Evolutionary conservation across 2,329 filamentous ascomycete genomes (phyloP).

Genomic region (Thielaviopsis euricoi): DNA sequence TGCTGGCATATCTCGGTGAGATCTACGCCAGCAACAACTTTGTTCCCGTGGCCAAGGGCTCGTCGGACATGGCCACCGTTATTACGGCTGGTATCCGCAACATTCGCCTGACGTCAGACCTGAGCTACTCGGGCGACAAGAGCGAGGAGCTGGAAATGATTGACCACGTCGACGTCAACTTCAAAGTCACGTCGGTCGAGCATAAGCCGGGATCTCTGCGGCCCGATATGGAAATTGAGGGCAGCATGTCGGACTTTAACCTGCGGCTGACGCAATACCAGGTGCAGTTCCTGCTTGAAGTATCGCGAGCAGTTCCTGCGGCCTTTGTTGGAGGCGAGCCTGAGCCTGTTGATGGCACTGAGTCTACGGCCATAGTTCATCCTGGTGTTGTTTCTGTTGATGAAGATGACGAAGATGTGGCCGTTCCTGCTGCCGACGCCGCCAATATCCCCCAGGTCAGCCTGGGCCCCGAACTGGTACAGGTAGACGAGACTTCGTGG

Average conservation of each 20-base stretch:
- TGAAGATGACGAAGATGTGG: neutral
- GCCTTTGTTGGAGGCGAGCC: conserved; percentile 45
- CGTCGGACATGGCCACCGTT: conserved; percentile 68
- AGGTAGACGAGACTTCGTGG: conserved; percentile 56
- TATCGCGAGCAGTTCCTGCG: conserved; percentile 73
- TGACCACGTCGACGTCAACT: conserved; percentile 86
- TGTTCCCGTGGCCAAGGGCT: conserved; percentile 27
- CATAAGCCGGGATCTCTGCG: conserved; percentile 61
- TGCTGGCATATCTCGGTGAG: conserved; percentile 90
- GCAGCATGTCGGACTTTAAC: conserved; percentile 85
- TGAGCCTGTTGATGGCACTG: neutral
- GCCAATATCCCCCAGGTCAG: conserved; percentile 17
- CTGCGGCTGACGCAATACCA: conserved; percentile 80
- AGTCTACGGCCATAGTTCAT: neutral
- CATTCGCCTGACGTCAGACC: conserved; percentile 74
- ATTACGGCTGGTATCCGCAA: conserved; percentile 83
- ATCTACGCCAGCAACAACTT: conserved; percentile 96
- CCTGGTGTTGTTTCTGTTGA: neutral
- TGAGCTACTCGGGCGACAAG: conserved; percentile 57
- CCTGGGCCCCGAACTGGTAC: conserved; percentile 56
- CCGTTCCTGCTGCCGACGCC: neutral
- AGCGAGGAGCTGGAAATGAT: conserved; percentile 90
- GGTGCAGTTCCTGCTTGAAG: conserved; percentile 71
- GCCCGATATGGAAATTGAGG: conserved; percentile 82
- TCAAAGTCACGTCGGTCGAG: conserved; percentile 82